Conservation (phyloP, 2,329 filamentous ascomycete genomes). For the Amesomyces nigricolor region DNA sequence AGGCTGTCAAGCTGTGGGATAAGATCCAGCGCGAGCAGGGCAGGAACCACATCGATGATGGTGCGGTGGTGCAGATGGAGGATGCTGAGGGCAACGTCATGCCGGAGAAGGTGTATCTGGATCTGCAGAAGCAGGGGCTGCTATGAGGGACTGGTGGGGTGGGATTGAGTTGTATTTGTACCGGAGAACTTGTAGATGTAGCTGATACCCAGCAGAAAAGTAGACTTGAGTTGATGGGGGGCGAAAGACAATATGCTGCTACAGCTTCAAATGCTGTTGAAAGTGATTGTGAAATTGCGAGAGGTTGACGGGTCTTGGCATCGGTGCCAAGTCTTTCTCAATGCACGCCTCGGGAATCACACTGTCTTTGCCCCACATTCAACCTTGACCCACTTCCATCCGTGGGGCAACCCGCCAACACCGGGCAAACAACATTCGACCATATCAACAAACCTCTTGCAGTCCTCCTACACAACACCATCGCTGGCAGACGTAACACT, state of each 20-base stretch:
- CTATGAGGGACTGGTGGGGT: constrained; percentile 44
- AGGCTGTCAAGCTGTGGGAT: constrained; percentile 83
- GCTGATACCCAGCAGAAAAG: constrained; percentile 18
- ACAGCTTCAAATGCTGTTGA: no score
- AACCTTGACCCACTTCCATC: background rate
- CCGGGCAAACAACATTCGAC: background rate
- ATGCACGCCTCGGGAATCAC: no score
- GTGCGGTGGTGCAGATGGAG: constrained; percentile 96
- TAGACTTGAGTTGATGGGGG: no score
- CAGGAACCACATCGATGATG: constrained; percentile 67
- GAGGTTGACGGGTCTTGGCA: no score
- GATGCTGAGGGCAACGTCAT: constrained; percentile 96
- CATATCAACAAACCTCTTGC: constrained; percentile 1
- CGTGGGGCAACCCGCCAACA: background rate
- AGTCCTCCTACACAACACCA: background rate
- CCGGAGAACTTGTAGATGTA: constrained; percentile 3
- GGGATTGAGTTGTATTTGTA: constrained; percentile 2
- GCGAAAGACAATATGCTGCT: no score
- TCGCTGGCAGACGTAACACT: background rate
- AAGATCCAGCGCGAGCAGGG: constrained; percentile 86
- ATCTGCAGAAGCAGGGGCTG: constrained; percentile 87
- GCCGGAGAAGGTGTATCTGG: constrained; percentile 97
- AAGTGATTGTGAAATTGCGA: no score
- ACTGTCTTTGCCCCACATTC: background rate
- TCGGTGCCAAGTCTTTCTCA: no score